Percentiles rank a stretch among this genome's conserved stretches.
phyloP scores from a whole-genome alignment of 345 rosid species.

The Mangifera indica region DNA sequence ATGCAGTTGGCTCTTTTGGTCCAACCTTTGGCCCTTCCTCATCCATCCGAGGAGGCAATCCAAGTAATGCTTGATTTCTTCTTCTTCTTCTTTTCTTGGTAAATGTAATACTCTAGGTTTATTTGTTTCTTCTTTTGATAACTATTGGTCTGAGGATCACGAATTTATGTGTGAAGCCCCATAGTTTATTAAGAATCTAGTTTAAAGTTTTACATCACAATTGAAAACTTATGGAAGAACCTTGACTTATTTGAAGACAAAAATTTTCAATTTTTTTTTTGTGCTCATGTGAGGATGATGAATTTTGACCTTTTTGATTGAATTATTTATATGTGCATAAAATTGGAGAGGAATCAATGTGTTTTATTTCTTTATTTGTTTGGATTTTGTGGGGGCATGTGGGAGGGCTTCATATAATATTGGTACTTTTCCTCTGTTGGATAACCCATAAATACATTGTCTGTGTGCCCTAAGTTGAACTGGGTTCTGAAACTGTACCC shows the following conservation, averaged over 20 bases:
- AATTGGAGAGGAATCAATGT: neutral
- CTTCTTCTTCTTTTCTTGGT: neutral
- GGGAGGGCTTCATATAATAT: too few relatives aligned
- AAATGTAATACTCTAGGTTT: slow-evolving; percentile 8
- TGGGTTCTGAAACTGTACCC: neutral
- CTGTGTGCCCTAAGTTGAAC: too few relatives aligned
- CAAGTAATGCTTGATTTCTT: slow-evolving; percentile 49
- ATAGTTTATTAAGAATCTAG: neutral
- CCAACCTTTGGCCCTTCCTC: slow-evolving; percentile 95
- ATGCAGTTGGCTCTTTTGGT: slow-evolving; percentile 92
- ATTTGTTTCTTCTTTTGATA: neutral
- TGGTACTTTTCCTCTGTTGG: neutral
- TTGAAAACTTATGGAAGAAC: slow-evolving; percentile 9
- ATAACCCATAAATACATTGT: too few relatives aligned
- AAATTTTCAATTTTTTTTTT: neutral
- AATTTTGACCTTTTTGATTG: neutral
- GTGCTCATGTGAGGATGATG: neutral
- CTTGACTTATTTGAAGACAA: neutral
- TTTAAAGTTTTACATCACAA: neutral
- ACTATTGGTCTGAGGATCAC: slow-evolving; percentile 10
- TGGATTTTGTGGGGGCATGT: too few relatives aligned
- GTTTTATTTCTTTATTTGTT: too few relatives aligned
- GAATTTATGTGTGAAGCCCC: neutral
- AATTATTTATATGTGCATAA: neutral
- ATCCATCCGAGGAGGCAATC: slow-evolving; percentile 93